Evolutionary conservation across 2,329 filamentous ascomycete genomes (phyloP), one percentile per base, ranked within the genome.

Genomic region (Gnomoniopsis sp.): DNA sequence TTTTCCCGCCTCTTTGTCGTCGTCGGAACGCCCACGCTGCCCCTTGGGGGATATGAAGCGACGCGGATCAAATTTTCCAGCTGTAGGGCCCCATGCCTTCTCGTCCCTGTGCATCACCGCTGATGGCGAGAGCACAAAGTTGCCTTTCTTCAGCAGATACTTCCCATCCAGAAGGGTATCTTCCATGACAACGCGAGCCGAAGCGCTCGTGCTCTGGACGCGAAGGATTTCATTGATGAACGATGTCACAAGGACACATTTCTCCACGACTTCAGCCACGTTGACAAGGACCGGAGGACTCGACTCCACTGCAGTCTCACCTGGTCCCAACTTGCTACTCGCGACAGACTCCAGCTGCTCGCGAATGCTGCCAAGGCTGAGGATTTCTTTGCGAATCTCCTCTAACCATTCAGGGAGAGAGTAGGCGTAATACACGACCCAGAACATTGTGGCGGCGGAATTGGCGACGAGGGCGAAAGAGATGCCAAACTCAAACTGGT

Each of bases 151-250:
- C 12, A 64, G 14, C 2, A 64, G 58, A 17, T 59, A 61, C 11
- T 58, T 36, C 2, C 41, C 54, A 14, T 49, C 55, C 3, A 64
- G 57, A 3, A 44, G 22, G 6, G 49, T 41, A 17, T 64, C 60
- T 15, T 62, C 52, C 6, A 47, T 12, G 7, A 58, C 44, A 12
- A 41, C 44, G 34, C 56, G 56, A 6, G 23, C 36, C 23, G 70
- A 71, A 19, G 70, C 66, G 26, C 71, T 70, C 4, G 70, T 69
- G 47, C 68, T 68, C 48, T 70, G 68, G 51, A 67, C 63, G 2
- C 76, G 71, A 7, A 78, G 65, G 1, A 67, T 69, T 53, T 79
- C 76, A 48, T 76, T 68, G 30, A 72, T 68, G 8, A 70, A 71
- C 1, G 75, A 74, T 6, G 70, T 52, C 3, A 79, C 59, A 0